Conservation (phyloP, 768 basidiomycete genomes). For the Vararia minispora region DNA sequence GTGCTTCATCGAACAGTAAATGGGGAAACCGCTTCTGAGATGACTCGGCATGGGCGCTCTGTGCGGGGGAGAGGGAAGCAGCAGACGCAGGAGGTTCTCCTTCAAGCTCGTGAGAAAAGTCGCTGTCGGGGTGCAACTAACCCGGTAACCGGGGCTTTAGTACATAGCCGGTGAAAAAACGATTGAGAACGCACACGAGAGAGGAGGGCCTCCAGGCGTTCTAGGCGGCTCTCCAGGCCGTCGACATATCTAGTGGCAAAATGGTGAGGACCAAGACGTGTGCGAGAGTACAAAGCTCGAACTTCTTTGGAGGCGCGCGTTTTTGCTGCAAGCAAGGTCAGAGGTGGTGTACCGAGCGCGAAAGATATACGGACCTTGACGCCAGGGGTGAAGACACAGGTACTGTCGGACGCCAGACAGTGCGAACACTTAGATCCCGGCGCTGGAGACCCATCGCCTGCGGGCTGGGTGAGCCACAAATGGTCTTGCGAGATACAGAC, state of each 20-base stretch:
- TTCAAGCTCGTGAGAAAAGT: conserved; percentile 44
- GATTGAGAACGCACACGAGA: conserved; percentile 21
- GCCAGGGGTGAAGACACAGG: conserved; percentile 58
- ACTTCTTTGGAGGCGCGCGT: conserved; percentile 53
- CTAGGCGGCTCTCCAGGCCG: conserved; percentile 28
- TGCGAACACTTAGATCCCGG: conserved; percentile 50
- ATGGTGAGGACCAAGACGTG: neutral
- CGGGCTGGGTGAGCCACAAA: too few relatives aligned
- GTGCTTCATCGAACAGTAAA: too few relatives aligned
- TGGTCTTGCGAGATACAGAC: too few relatives aligned
- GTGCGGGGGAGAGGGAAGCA: too few relatives aligned
- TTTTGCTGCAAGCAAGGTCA: conserved; percentile 19
- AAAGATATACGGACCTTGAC: conserved; percentile 37
- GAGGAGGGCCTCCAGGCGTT: conserved; percentile 27
- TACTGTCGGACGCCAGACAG: conserved; percentile 40
- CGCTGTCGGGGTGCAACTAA: conserved; percentile 52
- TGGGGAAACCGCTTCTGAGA: too few relatives aligned
- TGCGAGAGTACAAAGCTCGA: conserved; percentile 8
- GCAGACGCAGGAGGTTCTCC: conserved; percentile 22
- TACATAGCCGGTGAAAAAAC: neutral
- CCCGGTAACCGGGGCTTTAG: neutral
- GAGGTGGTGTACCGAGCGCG: too few relatives aligned
- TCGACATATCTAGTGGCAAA: conserved; percentile 19
- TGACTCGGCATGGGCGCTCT: conserved; percentile 26
- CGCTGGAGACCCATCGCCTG: conserved; percentile 60